A percentile compares a stretch with the other conserved stretches of the same genome.
These are phyloP conservation scores for Skeletonema menzelii DNA, from an alignment of 108 stramenopile genomes.

Conservation along the genomic window DNA sequence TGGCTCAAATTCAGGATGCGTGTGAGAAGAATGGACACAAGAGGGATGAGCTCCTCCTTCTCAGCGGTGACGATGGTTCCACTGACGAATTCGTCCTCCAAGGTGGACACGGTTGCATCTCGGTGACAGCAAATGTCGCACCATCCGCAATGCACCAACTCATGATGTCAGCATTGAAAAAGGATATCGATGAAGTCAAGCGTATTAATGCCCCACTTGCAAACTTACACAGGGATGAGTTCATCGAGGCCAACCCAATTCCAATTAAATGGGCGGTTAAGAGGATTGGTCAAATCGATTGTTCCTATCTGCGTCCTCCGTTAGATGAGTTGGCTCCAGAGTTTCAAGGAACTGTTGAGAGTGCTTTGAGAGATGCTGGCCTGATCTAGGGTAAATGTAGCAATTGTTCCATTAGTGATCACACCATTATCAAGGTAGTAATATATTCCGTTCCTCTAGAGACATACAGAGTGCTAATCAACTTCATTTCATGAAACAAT, in stretches of 20 bases:
- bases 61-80: slow-evolving; percentile 71
- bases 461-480: no score
- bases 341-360: slow-evolving; percentile 24
- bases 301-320: slow-evolving; percentile 44
- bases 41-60: slow-evolving; percentile 55
- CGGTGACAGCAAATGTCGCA: slow-evolving; percentile 72
- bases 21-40: slow-evolving; percentile 32
- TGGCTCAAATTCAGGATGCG: slow-evolving; percentile 42
- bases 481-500: no score
- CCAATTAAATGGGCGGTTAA: slow-evolving; percentile 62
- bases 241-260: slow-evolving; percentile 74
- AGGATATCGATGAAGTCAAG: slow-evolving; percentile 44
- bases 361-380: slow-evolving; percentile 32
- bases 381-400: slow-evolving; percentile 13
- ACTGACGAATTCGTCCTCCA: slow-evolving; percentile 61
- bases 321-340: slow-evolving; percentile 45
- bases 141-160: slow-evolving; percentile 57
- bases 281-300: slow-evolving; percentile 47
- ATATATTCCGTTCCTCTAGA: no score
- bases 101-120: slow-evolving; percentile 78
- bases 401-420: not conserved
- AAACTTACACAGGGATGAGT: slow-evolving; percentile 61
- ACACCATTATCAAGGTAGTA: not conserved
- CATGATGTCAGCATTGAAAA: slow-evolving; percentile 50
- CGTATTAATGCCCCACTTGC: slow-evolving; percentile 55